Evolutionary conservation across 495 filamentous ascomycete genomes (phyloP).

Genomic region (Penicillium verhagenii): DNA sequence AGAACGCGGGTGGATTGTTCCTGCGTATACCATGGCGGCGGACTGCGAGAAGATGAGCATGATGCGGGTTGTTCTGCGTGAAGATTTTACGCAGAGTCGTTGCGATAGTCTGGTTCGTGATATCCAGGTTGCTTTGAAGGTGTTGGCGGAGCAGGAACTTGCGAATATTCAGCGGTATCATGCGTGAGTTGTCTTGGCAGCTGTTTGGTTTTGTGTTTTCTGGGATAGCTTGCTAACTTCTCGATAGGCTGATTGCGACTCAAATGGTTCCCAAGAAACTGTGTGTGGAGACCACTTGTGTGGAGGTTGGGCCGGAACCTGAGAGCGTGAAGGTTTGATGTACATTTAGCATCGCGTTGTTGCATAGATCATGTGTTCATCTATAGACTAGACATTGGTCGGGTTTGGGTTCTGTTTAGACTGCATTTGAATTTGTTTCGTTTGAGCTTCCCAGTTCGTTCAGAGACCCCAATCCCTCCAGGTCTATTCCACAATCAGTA

Average conservation of each 20-base stretch:
- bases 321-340: not conserved
- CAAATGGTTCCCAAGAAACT: not conserved
- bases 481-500: too few relatives aligned
- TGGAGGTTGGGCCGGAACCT: not conserved
- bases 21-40: slow-evolving; percentile 93
- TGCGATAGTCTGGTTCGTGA: slow-evolving; percentile 72
- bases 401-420: too few relatives aligned
- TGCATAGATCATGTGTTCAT: too few relatives aligned
- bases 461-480: too few relatives aligned
- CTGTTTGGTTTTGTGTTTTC: too few relatives aligned
- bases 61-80: slow-evolving; percentile 83
- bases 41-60: slow-evolving; percentile 74
- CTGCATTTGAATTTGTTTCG: too few relatives aligned
- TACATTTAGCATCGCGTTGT: not conserved
- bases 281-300: not conserved
- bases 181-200: slow-evolving; percentile 47
- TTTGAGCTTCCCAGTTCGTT: too few relatives aligned
- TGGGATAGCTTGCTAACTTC: not conserved
- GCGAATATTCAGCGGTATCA: slow-evolving; percentile 63
- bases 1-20: slow-evolving; percentile 85
- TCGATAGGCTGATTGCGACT: not conserved
- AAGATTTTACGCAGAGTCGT: slow-evolving; percentile 77
- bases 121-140: slow-evolving; percentile 65
- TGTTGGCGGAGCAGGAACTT: slow-evolving; percentile 70
- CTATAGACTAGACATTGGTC: too few relatives aligned